Conservation (phyloP, 352 stramenopile genomes). For the Vaucheria bursata region DNA sequence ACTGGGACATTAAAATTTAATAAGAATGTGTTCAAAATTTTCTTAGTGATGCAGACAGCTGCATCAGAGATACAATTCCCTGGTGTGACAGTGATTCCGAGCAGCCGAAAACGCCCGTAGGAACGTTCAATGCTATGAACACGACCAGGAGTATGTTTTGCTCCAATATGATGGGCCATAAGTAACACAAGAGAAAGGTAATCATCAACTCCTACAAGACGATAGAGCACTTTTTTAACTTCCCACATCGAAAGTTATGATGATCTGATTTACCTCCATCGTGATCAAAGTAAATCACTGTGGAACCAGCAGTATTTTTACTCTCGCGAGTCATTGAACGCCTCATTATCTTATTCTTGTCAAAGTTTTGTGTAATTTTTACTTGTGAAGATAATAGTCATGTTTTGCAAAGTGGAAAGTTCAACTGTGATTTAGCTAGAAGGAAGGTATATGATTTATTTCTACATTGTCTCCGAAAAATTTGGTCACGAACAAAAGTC, state of each 20-base stretch:
- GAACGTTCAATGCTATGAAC: neutral
- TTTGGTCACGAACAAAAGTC: too few species aligned
- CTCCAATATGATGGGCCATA: neutral
- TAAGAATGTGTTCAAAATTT: conserved; percentile 15
- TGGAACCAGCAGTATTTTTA: neutral
- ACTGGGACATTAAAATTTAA: conserved; percentile 7
- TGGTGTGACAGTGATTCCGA: conserved; percentile 23
- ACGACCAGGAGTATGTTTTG: neutral
- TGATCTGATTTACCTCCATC: conserved; percentile 9
- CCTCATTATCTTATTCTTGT: too few species aligned
- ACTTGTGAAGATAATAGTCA: too few species aligned
- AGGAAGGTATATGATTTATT: too few species aligned
- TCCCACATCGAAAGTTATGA: too few species aligned
- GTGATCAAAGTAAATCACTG: conserved; percentile 6
- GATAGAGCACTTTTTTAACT: too few species aligned
- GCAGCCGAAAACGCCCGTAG: neutral
- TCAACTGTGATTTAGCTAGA: too few species aligned
- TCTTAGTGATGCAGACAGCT: conserved; percentile 6
- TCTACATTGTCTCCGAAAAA: too few species aligned
- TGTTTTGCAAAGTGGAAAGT: too few species aligned
- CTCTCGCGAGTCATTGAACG: neutral
- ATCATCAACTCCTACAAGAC: conserved; percentile 2
- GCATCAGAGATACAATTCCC: conserved; percentile 18
- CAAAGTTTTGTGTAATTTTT: too few species aligned
- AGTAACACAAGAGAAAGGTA: neutral